Evolutionary conservation across 805 yeast genomes (phyloP).

Genomic region (Maudiozyma serrabonitensis): DNA sequence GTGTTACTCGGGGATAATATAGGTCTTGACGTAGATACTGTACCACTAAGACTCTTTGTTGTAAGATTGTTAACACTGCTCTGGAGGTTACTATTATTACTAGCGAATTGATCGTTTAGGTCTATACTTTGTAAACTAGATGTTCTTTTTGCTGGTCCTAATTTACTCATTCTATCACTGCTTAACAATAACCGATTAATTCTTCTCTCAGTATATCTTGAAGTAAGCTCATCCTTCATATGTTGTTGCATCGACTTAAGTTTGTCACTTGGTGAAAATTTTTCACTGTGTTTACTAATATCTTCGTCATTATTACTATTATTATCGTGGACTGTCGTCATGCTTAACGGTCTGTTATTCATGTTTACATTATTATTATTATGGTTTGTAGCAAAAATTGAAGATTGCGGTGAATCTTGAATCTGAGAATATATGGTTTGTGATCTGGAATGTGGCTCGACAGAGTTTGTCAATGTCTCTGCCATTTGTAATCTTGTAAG

Average conservation of each 20-base stretch:
- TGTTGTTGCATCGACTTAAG: slow-evolving; percentile 18
- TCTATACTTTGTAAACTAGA: slow-evolving; percentile 1
- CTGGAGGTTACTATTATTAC: neutral
- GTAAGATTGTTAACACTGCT: neutral
- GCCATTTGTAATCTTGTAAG: slow-evolving; percentile 2
- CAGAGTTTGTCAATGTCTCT: neutral
- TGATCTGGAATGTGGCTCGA: neutral
- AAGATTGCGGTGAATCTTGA: slow-evolving; percentile 11
- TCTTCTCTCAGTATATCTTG: slow-evolving; percentile 20
- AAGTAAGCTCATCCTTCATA: slow-evolving; percentile 19
- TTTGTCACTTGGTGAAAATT: slow-evolving; percentile 2
- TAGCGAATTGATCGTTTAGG: neutral
- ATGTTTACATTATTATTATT: slow-evolving; percentile 5
- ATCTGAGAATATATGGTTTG: neutral
- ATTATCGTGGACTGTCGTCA: slow-evolving; percentile 15
- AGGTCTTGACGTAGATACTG: neutral
- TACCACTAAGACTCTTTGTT: neutral
- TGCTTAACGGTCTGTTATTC: slow-evolving; percentile 16
- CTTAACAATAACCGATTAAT: slow-evolving; percentile 21
- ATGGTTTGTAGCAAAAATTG: slow-evolving; percentile 14
- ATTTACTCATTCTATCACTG: slow-evolving; percentile 14
- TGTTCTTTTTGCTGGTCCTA: slow-evolving; percentile 29
- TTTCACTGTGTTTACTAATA: neutral
- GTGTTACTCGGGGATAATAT: neutral
- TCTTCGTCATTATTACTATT: neutral